Percentiles rank a stretch among this genome's conserved stretches.
Conservation (phyloP, 2,329 filamentous ascomycete species). For the Arthrobotrys conoides region DNA sequence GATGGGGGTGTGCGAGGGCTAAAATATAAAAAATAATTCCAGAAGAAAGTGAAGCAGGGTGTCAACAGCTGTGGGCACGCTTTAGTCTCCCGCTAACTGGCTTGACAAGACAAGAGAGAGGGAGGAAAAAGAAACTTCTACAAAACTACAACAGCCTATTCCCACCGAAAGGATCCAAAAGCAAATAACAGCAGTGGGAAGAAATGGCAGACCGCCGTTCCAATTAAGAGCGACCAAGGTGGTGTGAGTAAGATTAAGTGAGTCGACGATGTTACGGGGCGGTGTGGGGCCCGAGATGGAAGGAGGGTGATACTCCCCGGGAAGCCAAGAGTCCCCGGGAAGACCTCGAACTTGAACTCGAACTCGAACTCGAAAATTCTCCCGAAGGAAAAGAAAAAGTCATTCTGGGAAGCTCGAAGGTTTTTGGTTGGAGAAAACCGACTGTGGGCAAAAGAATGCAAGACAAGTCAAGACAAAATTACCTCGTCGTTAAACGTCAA, state of each 20-base stretch:
- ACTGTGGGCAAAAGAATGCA: slow-evolving; percentile 57
- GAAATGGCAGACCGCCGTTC: slow-evolving; percentile 53
- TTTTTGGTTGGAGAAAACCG: slow-evolving; percentile 51
- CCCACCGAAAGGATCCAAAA: slow-evolving; percentile 33
- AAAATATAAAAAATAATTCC: slow-evolving; percentile 61
- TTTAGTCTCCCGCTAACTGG: slow-evolving; percentile 52
- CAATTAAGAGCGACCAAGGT: slow-evolving; percentile 44
- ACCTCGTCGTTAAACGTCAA: slow-evolving; percentile 61
- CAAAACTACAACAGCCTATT: slow-evolving; percentile 56
- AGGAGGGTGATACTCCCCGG: slow-evolving; percentile 53
- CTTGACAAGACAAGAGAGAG: too few species aligned
- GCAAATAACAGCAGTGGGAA: slow-evolving; percentile 33
- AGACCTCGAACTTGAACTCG: too few species aligned
- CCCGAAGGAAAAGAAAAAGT: slow-evolving; percentile 50
- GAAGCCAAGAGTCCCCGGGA: slow-evolving; percentile 38
- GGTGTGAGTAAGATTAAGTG: slow-evolving; percentile 54
- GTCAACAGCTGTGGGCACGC: slow-evolving; percentile 59
- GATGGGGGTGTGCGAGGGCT: slow-evolving; percentile 58
- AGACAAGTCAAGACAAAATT: slow-evolving; percentile 51
- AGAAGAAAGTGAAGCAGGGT: slow-evolving; percentile 60
- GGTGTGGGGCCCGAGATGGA: slow-evolving; percentile 55
- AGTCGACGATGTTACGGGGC: slow-evolving; percentile 40
- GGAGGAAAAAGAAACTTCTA: background rate
- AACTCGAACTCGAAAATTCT: too few species aligned
- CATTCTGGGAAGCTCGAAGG: slow-evolving; percentile 20